Percentiles rank a stretch among this genome's conserved stretches.
Evolutionary conservation across 202 grass and related monocot species (phyloP).

Genomic region (Tripidium arundinaceum): DNA sequence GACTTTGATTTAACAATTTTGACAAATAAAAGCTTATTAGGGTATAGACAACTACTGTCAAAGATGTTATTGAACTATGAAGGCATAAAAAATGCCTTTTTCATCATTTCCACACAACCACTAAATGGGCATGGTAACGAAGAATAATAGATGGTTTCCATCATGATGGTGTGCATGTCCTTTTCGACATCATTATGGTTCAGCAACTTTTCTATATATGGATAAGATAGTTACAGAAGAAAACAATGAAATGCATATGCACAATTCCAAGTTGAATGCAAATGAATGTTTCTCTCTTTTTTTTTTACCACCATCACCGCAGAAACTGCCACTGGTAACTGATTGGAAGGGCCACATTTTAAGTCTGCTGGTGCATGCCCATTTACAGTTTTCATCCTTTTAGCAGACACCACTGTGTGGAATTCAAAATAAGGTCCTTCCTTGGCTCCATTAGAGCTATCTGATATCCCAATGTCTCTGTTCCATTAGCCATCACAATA

Average conservation of each 20-base stretch:
- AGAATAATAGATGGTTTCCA: neutral
- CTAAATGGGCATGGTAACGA: neutral
- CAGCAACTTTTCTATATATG: neutral
- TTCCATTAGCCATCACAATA: neutral
- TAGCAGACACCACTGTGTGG: slow-evolving; percentile 16
- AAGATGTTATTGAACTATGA: slow-evolving; percentile 16
- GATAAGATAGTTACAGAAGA: slow-evolving; percentile 1
- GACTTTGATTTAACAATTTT: neutral
- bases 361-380: slow-evolving; percentile 8
- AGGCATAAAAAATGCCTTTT: neutral
- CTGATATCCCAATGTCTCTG: slow-evolving; percentile 20
- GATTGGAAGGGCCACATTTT: neutral
- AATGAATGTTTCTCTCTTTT: too few relatives aligned
- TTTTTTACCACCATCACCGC: neutral
- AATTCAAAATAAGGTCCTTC: slow-evolving; percentile 23
- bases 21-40: neutral
- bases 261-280: slow-evolving; percentile 12
- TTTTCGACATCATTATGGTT: slow-evolving; percentile 10
- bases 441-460: slow-evolving; percentile 6
- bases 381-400: slow-evolving; percentile 41
- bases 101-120: neutral
- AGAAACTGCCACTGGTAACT: slow-evolving; percentile 9
- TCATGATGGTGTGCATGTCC: neutral
- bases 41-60: neutral
- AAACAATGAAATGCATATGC: neutral